A percentile compares a stretch with the other conserved stretches of the same genome.
phyloP scores from a whole-genome alignment of 2,329 filamentous ascomycete species.

The Dryadomyces quercus-mongolicae region DNA sequence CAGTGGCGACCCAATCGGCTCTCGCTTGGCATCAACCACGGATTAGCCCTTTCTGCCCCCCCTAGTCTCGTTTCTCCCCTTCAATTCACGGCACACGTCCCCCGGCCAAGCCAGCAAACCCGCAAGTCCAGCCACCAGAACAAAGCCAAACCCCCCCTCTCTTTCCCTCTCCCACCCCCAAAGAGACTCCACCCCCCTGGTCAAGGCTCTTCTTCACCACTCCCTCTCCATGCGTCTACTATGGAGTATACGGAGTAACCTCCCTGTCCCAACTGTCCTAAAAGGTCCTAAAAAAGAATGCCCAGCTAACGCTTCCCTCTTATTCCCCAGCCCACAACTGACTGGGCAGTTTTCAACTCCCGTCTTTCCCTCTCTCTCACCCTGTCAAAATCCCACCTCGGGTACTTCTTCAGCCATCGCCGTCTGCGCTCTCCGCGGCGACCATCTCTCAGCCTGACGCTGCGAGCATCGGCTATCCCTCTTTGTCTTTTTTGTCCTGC shows the following conservation, averaged over 20 bases:
- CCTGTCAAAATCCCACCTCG: neutral
- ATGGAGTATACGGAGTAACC: neutral
- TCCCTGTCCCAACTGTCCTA: neutral
- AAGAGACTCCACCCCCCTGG: neutral
- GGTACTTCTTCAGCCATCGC: neutral
- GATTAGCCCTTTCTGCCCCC: neutral
- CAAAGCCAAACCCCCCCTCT: neutral
- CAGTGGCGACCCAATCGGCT: neutral
- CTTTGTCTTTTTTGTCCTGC: neutral
- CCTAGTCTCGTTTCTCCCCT: neutral
- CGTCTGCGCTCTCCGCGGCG: neutral
- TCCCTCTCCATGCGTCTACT: neutral
- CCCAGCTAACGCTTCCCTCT: neutral
- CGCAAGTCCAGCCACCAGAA: neutral
- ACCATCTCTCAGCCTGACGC: neutral
- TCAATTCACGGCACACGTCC: neutral
- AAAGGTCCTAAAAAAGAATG: neutral
- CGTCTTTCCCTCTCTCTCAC: neutral
- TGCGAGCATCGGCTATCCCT: neutral
- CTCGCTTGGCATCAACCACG: neutral
- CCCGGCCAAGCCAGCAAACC: neutral
- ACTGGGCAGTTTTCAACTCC: neutral
- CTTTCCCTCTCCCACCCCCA: neutral
- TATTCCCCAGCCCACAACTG: neutral
- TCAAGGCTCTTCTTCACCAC: neutral